A percentile compares a stretch with the other conserved stretches of the same genome.
phyloP scores from a whole-genome alignment of 139 green algal genomes.

The Eudorina sp. region DNA sequence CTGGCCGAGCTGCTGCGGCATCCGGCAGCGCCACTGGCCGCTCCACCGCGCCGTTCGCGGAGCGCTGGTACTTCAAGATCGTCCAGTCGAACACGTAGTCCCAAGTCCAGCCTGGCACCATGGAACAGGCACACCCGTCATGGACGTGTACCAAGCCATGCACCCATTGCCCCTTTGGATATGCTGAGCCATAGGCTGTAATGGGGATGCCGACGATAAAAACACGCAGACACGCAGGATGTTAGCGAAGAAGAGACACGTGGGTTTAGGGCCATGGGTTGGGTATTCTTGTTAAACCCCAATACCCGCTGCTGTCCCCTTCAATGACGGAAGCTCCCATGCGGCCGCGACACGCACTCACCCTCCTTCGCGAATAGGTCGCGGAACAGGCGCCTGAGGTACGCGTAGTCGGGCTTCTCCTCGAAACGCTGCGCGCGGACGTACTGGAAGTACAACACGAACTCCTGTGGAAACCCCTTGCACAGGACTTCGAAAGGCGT shows the following conservation, averaged over 20 bases:
- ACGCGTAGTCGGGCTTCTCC: constrained; percentile 96
- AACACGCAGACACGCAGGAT: too few species aligned
- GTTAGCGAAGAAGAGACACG: too few species aligned
- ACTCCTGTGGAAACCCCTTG: constrained; percentile 96
- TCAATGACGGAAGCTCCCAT: too few species aligned
- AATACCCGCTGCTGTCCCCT: too few species aligned
- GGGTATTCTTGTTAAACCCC: too few species aligned
- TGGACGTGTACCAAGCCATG: too few species aligned
- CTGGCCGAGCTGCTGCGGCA: background rate
- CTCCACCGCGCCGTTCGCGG: constrained; percentile 45
- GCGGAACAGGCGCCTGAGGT: constrained; percentile 96
- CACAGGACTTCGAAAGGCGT: constrained; percentile 96
- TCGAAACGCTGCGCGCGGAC: constrained; percentile 82
- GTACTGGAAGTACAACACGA: constrained; percentile 98
- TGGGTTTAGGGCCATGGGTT: too few species aligned
- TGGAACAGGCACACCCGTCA: too few species aligned
- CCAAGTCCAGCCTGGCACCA: constrained; percentile 97
- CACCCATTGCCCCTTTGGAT: too few species aligned
- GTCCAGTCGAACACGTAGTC: constrained; percentile 99
- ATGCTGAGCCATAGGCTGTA: too few species aligned
- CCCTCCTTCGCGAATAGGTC: constrained; percentile 98
- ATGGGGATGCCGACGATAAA: too few species aligned
- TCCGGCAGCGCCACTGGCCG: constrained; percentile 24
- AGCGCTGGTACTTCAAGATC: constrained; percentile 96
- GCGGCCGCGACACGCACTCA: constrained; percentile 58